Conservation (phyloP, 331 rosid species). For the Acacia concinna region DNA sequence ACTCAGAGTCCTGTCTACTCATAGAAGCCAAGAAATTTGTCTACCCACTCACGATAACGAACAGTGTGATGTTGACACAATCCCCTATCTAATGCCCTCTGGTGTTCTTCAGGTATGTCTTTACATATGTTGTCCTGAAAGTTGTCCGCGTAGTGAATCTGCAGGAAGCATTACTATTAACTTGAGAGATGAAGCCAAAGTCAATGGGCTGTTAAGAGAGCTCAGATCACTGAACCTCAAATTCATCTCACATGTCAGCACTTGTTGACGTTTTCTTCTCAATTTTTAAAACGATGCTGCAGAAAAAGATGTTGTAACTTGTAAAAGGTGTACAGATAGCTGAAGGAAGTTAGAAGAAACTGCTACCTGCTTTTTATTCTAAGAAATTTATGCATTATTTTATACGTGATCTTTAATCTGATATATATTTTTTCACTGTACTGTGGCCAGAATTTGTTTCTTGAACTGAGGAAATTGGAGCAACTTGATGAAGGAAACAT, state of each 20-base stretch:
- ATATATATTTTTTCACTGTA: neutral
- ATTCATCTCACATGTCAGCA: conserved; percentile 1
- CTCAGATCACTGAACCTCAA: neutral
- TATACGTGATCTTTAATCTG: neutral
- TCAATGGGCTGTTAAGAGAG: neutral
- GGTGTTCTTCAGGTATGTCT: conserved; percentile 58
- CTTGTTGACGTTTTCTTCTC: neutral
- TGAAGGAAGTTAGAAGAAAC: conserved; percentile 9
- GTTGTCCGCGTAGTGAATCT: neutral
- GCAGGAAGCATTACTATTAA: neutral
- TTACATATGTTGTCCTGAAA: neutral
- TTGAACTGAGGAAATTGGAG: conserved; percentile 67
- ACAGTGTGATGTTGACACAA: conserved; percentile 31
- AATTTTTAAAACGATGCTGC: neutral
- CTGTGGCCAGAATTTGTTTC: conserved; percentile 50
- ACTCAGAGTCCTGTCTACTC: conserved; percentile 33
- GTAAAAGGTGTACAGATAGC: neutral
- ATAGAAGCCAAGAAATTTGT: conserved; percentile 33
- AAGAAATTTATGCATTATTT: conserved; percentile 11
- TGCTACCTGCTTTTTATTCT: conserved; percentile 1
- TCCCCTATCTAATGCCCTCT: conserved; percentile 50
- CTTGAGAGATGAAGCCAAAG: neutral
- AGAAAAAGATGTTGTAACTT: neutral
- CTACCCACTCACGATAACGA: conserved; percentile 29
- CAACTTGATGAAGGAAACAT: conserved; percentile 49